Conservation (phyloP, 805 yeast genomes). For the Kluyveromyces aestuarii region DNA sequence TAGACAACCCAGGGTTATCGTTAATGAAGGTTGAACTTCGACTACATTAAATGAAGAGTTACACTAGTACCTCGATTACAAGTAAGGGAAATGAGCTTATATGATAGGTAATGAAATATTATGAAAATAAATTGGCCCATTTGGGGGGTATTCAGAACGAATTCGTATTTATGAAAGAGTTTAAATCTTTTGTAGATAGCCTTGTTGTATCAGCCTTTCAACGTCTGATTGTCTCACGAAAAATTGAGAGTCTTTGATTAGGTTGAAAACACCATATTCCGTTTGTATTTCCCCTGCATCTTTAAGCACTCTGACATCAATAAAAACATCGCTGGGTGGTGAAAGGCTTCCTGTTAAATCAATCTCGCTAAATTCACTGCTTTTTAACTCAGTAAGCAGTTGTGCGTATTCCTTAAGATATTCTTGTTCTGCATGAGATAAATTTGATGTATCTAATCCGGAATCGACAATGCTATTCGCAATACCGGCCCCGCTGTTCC, state of each 20-base stretch:
- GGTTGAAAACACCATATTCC: slow-evolving; percentile 90
- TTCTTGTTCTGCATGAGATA: slow-evolving; percentile 73
- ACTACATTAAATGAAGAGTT: neutral
- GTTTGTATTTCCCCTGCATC: slow-evolving; percentile 98
- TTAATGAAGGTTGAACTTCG: neutral
- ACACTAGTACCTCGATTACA: neutral
- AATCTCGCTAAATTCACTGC: slow-evolving; percentile 61
- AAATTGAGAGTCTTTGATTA: slow-evolving; percentile 89
- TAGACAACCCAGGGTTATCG: neutral
- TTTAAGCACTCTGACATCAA: slow-evolving; percentile 85
- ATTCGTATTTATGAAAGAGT: neutral
- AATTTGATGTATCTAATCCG: slow-evolving; percentile 33
- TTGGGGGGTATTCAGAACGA: no score
- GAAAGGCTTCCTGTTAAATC: slow-evolving; percentile 83
- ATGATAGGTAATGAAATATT: no score
- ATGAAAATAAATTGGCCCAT: no score
- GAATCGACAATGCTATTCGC: slow-evolving; percentile 13
- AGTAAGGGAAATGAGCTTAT: no score
- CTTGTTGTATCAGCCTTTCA: slow-evolving; percentile 88
- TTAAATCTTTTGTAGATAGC: slow-evolving; percentile 69
- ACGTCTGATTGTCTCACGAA: slow-evolving; percentile 92
- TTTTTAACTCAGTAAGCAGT: slow-evolving; percentile 64
- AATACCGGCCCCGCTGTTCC: slow-evolving; percentile 36
- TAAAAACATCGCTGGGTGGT: slow-evolving; percentile 87
- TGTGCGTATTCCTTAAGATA: slow-evolving; percentile 66